A percentile compares a stretch with the other conserved stretches of the same genome.
Evolutionary conservation across 495 filamentous ascomycete species (phyloP).

Genomic region (Lasiosphaeria ovina): DNA sequence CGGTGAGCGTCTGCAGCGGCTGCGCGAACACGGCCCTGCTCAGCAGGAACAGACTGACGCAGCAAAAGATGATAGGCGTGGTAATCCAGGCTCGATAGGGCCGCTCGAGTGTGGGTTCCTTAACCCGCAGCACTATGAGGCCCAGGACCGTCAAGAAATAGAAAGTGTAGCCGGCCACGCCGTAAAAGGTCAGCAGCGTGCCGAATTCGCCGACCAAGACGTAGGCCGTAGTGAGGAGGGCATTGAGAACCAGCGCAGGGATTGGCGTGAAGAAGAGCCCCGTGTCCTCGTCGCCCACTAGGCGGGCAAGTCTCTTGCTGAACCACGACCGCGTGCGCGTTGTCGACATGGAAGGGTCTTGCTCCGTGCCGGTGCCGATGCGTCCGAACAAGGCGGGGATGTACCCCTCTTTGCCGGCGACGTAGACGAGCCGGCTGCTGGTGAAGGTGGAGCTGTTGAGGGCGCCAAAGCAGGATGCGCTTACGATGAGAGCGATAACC

Average conservation of each 20-base stretch:
- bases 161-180: slow-evolving; percentile 93
- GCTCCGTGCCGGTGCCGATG: slow-evolving; percentile 65
- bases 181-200: slow-evolving; percentile 93
- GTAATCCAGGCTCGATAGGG: slow-evolving; percentile 95
- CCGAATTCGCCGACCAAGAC: slow-evolving; percentile 84
- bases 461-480: slow-evolving; percentile 84
- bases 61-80: slow-evolving; percentile 97
- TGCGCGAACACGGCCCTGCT: slow-evolving; percentile 83
- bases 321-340: slow-evolving; percentile 59
- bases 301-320: slow-evolving; percentile 50
- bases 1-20: slow-evolving; percentile 84
- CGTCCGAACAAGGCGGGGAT: slow-evolving; percentile 80
- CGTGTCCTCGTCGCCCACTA: slow-evolving; percentile 61
- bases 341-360: slow-evolving; percentile 36
- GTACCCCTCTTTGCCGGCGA: slow-evolving; percentile 92
- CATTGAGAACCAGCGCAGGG: slow-evolving; percentile 82
- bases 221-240: slow-evolving; percentile 67
- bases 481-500: slow-evolving; percentile 84
- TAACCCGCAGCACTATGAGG: slow-evolving; percentile 84
- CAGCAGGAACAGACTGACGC: slow-evolving; percentile 89
- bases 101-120: slow-evolving; percentile 80
- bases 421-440: slow-evolving; percentile 86
- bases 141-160: slow-evolving; percentile 96
- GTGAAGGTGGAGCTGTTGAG: slow-evolving; percentile 96
- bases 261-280: slow-evolving; percentile 84